Percentiles rank a stretch among this genome's conserved stretches.
These are phyloP conservation scores for Cladophialophora exuberans DNA, from an alignment of 2,329 filamentous ascomycete genomes.

Conservation along the genomic window DNA sequence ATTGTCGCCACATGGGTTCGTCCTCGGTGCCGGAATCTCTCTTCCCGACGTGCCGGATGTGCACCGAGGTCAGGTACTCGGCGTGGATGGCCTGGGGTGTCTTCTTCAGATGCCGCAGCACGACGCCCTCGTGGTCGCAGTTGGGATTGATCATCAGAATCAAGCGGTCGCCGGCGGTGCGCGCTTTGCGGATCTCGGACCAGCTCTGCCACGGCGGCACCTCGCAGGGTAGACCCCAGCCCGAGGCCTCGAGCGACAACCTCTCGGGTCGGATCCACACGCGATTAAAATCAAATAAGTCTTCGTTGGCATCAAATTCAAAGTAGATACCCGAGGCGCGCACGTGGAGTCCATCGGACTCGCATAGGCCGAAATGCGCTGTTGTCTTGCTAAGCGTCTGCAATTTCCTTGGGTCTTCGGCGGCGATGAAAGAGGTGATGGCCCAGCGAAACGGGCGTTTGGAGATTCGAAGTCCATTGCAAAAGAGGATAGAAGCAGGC, in stretches of 20 bases:
- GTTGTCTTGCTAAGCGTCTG: slow-evolving; percentile 4
- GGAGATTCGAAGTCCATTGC: slow-evolving; percentile 1
- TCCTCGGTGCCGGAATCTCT: not conserved
- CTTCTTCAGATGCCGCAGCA: not conserved
- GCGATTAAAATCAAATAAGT: not conserved
- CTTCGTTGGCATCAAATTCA: not conserved
- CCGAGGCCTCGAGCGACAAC: not conserved
- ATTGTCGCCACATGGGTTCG: not conserved
- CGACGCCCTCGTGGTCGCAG: slow-evolving; percentile 7
- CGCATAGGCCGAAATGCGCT: slow-evolving; percentile 2
- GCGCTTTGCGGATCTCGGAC: not conserved
- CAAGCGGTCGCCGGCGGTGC: not conserved
- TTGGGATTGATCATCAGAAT: not conserved
- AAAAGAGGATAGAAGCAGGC: not conserved
- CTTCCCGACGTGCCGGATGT: not conserved
- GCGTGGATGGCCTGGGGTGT: not conserved
- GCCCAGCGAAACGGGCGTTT: not conserved
- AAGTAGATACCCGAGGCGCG: not conserved
- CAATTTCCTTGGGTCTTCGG: slow-evolving; percentile 3
- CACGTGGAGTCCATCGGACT: not conserved
- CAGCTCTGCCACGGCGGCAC: not conserved
- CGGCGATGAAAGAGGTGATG: not conserved
- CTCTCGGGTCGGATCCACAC: not conserved
- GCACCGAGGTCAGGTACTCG: not conserved
- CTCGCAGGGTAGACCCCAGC: not conserved